Conservation (phyloP, 2,329 filamentous ascomycete species). For the Periglandula ipomoeae region DNA sequence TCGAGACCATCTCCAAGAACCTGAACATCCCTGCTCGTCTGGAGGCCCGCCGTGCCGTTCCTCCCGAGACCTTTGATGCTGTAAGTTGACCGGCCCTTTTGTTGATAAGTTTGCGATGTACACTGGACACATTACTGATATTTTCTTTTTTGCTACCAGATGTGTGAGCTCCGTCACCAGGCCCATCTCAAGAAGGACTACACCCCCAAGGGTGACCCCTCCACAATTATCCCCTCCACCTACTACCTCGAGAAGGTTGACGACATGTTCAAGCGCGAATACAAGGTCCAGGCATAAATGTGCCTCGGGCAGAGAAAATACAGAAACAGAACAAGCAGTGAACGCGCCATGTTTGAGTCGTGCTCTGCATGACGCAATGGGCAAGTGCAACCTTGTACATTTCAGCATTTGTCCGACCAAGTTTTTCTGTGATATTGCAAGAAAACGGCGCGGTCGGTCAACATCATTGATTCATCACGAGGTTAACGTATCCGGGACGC, state of each 20-base stretch:
- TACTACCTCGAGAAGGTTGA: conserved; percentile 78
- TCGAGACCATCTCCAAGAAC: conserved; percentile 56
- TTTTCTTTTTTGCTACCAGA: conserved; percentile 33
- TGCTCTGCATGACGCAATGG: conserved; percentile 1
- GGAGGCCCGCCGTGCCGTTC: conserved; percentile 53
- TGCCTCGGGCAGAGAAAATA: background rate
- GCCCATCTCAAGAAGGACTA: conserved; percentile 77
- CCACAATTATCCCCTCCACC: conserved; percentile 55
- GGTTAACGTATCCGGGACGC: conserved; percentile 7
- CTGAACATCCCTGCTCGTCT: conserved; percentile 63
- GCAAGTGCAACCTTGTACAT: conserved; percentile 1
- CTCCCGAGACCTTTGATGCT: conserved; percentile 64
- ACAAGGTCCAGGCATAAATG: conserved; percentile 61
- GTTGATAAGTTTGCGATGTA: background rate
- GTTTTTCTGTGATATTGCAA: background rate
- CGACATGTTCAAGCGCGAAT: conserved; percentile 78
- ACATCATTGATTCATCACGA: conserved; percentile 6
- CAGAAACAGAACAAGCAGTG: background rate
- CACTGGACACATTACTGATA: conserved; percentile 6
- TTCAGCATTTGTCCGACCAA: conserved; percentile 5
- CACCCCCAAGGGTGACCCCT: conserved; percentile 57
- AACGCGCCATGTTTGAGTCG: conserved; percentile 4
- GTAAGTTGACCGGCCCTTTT: conserved; percentile 27
- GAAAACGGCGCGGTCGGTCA: background rate
- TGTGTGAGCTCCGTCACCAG: conserved; percentile 74